These are phyloP conservation scores for Phialophora tarda DNA, from an alignment of 2,329 filamentous ascomycete genomes.

Conservation along the genomic window DNA sequence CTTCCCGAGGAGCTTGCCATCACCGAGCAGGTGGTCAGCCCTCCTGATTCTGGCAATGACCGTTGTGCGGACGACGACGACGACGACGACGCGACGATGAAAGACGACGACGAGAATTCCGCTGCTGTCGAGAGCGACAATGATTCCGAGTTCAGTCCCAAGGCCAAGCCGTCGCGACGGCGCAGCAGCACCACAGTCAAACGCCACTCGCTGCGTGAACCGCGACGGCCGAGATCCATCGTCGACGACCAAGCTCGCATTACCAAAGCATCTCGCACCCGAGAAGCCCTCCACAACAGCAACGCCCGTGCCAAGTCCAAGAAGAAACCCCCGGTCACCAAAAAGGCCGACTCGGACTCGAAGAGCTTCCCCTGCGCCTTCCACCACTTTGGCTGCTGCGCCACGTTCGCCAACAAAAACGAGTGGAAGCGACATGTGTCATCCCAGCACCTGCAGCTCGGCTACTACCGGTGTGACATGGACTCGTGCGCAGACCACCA, in stretches of 20 bases:
- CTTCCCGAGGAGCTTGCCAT: conserved; percentile 36
- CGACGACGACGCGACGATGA: conserved; percentile 19
- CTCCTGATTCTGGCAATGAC: conserved; percentile 27
- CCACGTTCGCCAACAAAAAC: conserved; percentile 80
- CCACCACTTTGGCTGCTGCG: conserved; percentile 73
- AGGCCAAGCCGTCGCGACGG: background rate
- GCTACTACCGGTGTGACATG: conserved; percentile 76
- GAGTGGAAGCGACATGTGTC: conserved; percentile 92
- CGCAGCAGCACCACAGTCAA: conserved; percentile 6
- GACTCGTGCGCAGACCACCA: conserved; percentile 55
- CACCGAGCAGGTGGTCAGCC: conserved; percentile 27
- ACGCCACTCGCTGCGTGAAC: conserved; percentile 18
- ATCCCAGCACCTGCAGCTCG: conserved; percentile 76
- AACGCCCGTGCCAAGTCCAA: conserved; percentile 26
- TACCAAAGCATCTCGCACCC: conserved; percentile 21
- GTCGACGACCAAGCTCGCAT: conserved; percentile 22
- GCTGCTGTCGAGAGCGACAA: conserved; percentile 20
- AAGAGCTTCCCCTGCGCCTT: conserved; percentile 77
- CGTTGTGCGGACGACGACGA: conserved; percentile 21
- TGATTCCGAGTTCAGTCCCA: conserved; percentile 33
- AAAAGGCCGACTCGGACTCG: conserved; percentile 12
- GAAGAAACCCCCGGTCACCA: conserved; percentile 16
- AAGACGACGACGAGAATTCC: conserved; percentile 26
- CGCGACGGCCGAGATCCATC: conserved; percentile 14
- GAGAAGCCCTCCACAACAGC: background rate